Evolutionary conservation across 192 early-diverging fungal genomes (phyloP), one percentile per base, ranked within the genome.

Genomic region (Coemansia javaensis): DNA sequence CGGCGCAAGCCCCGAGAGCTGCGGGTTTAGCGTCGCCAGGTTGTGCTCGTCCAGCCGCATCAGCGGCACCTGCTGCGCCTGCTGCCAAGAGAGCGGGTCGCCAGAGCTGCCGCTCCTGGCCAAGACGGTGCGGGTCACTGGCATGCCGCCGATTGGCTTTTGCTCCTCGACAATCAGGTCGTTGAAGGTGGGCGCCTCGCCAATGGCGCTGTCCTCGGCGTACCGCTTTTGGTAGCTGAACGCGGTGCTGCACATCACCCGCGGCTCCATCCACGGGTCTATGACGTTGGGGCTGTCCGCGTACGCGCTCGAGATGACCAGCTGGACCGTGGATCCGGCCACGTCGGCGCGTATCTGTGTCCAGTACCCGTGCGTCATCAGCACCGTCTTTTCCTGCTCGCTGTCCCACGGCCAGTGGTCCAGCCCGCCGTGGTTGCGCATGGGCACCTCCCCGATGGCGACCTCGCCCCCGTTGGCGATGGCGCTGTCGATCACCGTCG

Each of bases 331-430:
- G 1, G 40, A 55, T 1, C 39, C 60, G 2, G 40, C 31, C 2
- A 53, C 27, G 7, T 32, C 25, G 11, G 59, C 13, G 13, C 34
- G 49, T 4, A 54, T 22, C 8, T 63, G 59, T 24, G 20, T 38
- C 0, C 32, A 18, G 2, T 56, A 51, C 7, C 58, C 51, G 7
- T 47, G 40, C 7, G 37, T 12, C 41, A 46, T 50, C 0, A 20
- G 15, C 16, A 48, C 32, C 0, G 34, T 37, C 22, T 15, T 30
- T 0, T 16, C 15, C 17, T 62, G 48, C 5, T 27, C 21, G 7
- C 31, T 17, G 40, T 16, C 22, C 59, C 53, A 62, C 7, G 67
- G 67, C 67, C 67, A 71, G 4, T 56, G 45, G 3, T 71, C 60
- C 5, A 71, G 28, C 1, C 67, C 56, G 12, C 46, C 47, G 2